These are phyloP conservation scores for Hygrocybe coccinea DNA, from an alignment of 768 basidiomycete genomes.

Conservation along the genomic window DNA sequence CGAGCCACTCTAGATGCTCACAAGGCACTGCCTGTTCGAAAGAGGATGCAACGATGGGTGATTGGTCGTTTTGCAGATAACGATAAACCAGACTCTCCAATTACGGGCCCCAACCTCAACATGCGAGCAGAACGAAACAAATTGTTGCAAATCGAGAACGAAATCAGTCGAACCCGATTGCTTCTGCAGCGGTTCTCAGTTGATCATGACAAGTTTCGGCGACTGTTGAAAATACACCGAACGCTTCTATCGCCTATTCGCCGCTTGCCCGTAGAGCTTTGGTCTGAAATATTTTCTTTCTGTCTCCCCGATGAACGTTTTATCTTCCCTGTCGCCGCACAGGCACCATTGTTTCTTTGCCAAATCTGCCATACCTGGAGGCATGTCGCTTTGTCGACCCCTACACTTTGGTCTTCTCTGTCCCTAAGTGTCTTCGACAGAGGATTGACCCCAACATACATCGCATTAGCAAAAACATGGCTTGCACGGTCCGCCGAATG, in stretches of 20 bases:
- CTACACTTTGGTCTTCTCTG: constrained; percentile 15
- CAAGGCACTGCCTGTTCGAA: not conserved
- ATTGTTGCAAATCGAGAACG: not conserved
- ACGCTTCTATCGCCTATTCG: constrained; percentile 19
- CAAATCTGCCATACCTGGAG: constrained; percentile 22
- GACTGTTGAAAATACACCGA: not conserved
- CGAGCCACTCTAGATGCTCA: not conserved
- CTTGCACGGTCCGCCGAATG: not conserved
- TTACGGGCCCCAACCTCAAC: no score
- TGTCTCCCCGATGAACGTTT: not conserved
- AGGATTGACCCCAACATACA: not conserved
- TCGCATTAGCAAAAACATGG: not conserved
- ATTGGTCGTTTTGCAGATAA: no score
- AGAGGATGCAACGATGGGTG: no score
- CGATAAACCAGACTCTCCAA: no score
- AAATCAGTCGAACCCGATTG: not conserved
- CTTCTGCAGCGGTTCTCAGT: not conserved
- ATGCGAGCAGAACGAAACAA: not conserved
- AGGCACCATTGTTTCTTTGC: constrained; percentile 16
- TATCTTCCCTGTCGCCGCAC: constrained; percentile 5
- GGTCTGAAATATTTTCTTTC: constrained; percentile 21
- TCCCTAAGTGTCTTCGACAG: not conserved
- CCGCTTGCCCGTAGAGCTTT: constrained; percentile 21
- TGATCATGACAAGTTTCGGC: not conserved
- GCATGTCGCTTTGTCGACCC: constrained; percentile 12